These are phyloP conservation scores for Kalanchoe fedtschenkoi DNA, from an alignment of 164 flowering plant genomes.

Conservation along the genomic window DNA sequence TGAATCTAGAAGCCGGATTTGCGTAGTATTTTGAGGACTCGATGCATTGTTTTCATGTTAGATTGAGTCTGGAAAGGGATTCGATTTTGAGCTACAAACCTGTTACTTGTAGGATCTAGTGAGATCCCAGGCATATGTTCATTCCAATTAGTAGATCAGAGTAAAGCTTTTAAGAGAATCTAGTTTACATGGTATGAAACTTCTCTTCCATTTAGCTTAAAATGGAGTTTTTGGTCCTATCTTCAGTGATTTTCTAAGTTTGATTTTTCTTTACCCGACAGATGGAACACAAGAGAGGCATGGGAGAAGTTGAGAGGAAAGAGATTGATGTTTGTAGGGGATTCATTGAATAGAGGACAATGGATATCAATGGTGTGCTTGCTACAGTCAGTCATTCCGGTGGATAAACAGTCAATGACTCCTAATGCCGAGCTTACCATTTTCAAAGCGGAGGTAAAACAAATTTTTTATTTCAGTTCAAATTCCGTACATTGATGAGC, in stretches of 20 bases:
- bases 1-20: neutral
- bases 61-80: no score
- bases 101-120: no score
- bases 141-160: no score
- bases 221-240: neutral
- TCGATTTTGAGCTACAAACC: no score
- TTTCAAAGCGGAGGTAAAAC: constrained; percentile 77
- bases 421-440: constrained; percentile 80
- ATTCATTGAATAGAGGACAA: constrained; percentile 90
- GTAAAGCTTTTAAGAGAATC: no score
- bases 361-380: constrained; percentile 98
- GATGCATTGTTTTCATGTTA: no score
- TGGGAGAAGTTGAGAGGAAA: constrained; percentile 95
- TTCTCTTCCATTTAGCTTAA: no score
- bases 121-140: neutral
- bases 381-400: constrained; percentile 66
- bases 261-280: constrained; percentile 13
- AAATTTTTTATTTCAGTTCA: neutral
- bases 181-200: no score
- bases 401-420: constrained; percentile 58
- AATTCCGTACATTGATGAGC: neutral
- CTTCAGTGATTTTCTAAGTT: neutral
- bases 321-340: constrained; percentile 94
- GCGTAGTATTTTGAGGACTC: neutral
- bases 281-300: constrained; percentile 76